Conservation (phyloP, 2,329 filamentous ascomycete genomes). For the Aspergillus ibericus region DNA sequence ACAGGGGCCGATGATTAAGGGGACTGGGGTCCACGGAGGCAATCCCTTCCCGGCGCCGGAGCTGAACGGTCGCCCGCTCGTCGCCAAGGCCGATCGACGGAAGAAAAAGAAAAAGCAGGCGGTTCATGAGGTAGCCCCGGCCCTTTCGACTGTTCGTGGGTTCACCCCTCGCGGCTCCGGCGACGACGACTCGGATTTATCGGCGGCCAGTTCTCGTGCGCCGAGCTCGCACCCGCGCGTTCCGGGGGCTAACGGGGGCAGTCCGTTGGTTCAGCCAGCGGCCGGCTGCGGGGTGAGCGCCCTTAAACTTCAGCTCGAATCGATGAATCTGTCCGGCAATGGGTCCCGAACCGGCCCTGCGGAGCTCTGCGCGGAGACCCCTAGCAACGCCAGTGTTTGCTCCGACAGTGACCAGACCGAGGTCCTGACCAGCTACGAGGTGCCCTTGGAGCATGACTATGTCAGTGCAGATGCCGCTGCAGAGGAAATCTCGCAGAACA, state of each 20-base stretch:
- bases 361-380: conserved; percentile 41
- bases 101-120: conserved; percentile 47
- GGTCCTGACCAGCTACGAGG: conserved; percentile 76
- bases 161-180: conserved; percentile 46
- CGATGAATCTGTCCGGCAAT: conserved; percentile 66
- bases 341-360: conserved; percentile 54
- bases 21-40: conserved; percentile 15
- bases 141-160: conserved; percentile 44
- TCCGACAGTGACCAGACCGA: conserved; percentile 68
- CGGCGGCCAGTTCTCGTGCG: conserved; percentile 37
- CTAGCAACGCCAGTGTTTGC: conserved; percentile 60
- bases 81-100: conserved; percentile 29
- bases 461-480: conserved; percentile 60
- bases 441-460: conserved; percentile 81
- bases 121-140: conserved; percentile 26
- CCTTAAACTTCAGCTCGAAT: conserved; percentile 77
- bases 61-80: conserved; percentile 26
- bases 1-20: conserved; percentile 14
- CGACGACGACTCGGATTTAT: conserved; percentile 49
- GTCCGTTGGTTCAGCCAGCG: conserved; percentile 53
- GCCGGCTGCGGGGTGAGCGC: conserved; percentile 72
- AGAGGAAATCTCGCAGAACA: conserved; percentile 34
- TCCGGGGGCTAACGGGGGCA: conserved; percentile 36
- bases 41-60: conserved; percentile 32
- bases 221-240: conserved; percentile 32